Percentiles rank a stretch among this genome's conserved stretches.
Conservation (phyloP, 257 asterid genomes). For the Lantana camara region DNA sequence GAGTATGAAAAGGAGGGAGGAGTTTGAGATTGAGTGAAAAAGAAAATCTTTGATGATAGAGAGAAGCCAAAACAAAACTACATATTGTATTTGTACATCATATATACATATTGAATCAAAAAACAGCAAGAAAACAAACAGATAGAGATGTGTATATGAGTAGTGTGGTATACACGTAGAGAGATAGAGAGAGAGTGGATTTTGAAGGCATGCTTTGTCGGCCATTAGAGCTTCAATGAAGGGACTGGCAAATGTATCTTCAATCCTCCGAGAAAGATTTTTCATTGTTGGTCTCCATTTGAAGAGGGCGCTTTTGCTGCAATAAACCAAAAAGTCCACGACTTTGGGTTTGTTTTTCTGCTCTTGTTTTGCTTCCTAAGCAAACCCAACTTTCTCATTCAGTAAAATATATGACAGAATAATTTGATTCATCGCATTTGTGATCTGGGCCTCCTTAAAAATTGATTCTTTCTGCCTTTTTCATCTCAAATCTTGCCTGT, state of each 20-base stretch:
- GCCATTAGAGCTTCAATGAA: slow-evolving; percentile 83
- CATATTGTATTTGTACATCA: slow-evolving; percentile 16
- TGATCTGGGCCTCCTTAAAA: slow-evolving; percentile 23
- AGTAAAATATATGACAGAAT: slow-evolving; percentile 2
- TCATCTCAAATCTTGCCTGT: slow-evolving; percentile 35
- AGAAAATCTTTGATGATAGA: slow-evolving; percentile 44
- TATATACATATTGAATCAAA: slow-evolving; percentile 20
- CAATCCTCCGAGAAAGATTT: slow-evolving; percentile 31
- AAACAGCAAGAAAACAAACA: slow-evolving; percentile 32
- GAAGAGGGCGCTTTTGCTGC: slow-evolving; percentile 31
- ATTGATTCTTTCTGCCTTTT: slow-evolving; percentile 28
- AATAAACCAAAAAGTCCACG: slow-evolving; percentile 19
- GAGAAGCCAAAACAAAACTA: slow-evolving; percentile 32
- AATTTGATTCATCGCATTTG: slow-evolving; percentile 52
- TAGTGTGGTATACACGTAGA: background rate
- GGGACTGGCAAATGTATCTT: slow-evolving; percentile 38
- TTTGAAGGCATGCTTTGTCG: slow-evolving; percentile 84
- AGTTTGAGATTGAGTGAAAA: slow-evolving; percentile 36
- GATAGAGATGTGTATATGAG: slow-evolving; percentile 12
- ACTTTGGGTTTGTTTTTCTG: slow-evolving; percentile 30
- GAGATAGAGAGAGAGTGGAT: slow-evolving; percentile 22
- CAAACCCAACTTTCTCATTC: slow-evolving; percentile 21
- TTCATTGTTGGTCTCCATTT: slow-evolving; percentile 43
- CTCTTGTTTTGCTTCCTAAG: slow-evolving; percentile 35
- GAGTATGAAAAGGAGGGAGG: background rate